Percentiles rank a stretch among this genome's conserved stretches.
These are phyloP conservation scores for Nicotiana benthamiana DNA, from an alignment of 257 asterid genomes.

Conservation along the genomic window DNA sequence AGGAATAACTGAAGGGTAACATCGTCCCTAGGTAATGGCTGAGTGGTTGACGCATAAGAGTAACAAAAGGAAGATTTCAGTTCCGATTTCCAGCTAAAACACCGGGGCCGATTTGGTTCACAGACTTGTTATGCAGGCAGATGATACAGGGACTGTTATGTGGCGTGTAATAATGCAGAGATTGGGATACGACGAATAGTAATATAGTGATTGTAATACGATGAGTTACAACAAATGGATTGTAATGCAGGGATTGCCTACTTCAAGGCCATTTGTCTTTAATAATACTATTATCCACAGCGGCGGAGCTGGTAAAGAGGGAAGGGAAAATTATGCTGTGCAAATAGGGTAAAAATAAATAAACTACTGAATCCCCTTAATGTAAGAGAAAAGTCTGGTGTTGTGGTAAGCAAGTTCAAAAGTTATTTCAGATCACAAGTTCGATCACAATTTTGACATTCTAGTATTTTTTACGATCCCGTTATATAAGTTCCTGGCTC, in stretches of 20 bases:
- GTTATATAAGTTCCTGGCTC: no score
- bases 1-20: neutral
- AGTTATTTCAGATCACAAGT: no score
- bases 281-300: neutral
- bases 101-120: neutral
- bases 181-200: neutral
- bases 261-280: neutral
- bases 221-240: neutral
- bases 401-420: no score
- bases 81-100: neutral
- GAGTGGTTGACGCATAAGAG: neutral
- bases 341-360: no score
- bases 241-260: neutral
- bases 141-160: neutral
- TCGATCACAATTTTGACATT: no score
- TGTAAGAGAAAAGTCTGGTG: no score
- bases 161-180: neutral
- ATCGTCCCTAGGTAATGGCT: neutral
- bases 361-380: no score
- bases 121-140: neutral
- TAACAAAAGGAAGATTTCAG: neutral
- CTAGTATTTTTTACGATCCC: no score
- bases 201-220: neutral
- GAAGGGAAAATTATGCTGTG: no score
- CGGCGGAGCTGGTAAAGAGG: no score